Percentiles rank a stretch among this genome's conserved stretches.
These are phyloP conservation scores for Coniochaeta ligniaria DNA, from an alignment of 2,329 filamentous ascomycete genomes.

Conservation along the genomic window DNA sequence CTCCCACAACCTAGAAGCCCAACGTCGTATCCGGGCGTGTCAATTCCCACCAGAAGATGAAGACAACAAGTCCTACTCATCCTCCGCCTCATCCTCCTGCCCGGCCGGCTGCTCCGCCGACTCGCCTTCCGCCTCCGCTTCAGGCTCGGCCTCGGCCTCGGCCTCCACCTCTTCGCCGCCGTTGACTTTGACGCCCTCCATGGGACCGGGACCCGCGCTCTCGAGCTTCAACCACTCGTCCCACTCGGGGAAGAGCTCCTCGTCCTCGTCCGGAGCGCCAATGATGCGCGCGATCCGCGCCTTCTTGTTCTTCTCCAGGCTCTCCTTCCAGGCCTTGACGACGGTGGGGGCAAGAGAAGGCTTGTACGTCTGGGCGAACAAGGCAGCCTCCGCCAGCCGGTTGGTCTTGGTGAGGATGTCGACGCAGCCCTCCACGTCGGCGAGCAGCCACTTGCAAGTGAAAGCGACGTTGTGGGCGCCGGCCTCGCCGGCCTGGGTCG, in stretches of 20 bases:
- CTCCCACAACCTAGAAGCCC: not conserved
- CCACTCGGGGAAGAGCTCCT: slow-evolving; percentile 94
- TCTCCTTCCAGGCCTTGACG: slow-evolving; percentile 74
- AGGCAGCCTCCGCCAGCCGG: slow-evolving; percentile 74
- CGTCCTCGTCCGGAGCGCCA: slow-evolving; percentile 73
- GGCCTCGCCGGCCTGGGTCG: slow-evolving; percentile 64
- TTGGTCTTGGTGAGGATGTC: slow-evolving; percentile 73
- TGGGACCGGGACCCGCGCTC: slow-evolving; percentile 48
- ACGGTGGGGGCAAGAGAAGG: slow-evolving; percentile 65
- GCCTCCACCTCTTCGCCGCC: slow-evolving; percentile 19
- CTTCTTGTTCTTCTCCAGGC: slow-evolving; percentile 78
- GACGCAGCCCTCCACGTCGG: slow-evolving; percentile 74
- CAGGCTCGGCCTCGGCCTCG: slow-evolving; percentile 7
- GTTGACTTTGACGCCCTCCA: slow-evolving; percentile 9
- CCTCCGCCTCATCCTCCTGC: slow-evolving; percentile 8
- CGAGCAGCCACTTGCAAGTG: slow-evolving; percentile 79
- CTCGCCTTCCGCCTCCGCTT: slow-evolving; percentile 12
- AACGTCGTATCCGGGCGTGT: not conserved
- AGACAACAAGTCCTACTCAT: slow-evolving; percentile 4
- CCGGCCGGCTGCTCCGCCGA: slow-evolving; percentile 6
- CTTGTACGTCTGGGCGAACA: slow-evolving; percentile 95
- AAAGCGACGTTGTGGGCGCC: slow-evolving; percentile 92
- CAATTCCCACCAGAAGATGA: not conserved
- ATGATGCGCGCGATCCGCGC: slow-evolving; percentile 76
- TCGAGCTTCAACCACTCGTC: slow-evolving; percentile 82